These are phyloP conservation scores for Debaryomycetaceae sp. DNA, from an alignment of 1,139 yeast genomes.

Conservation along the genomic window DNA sequence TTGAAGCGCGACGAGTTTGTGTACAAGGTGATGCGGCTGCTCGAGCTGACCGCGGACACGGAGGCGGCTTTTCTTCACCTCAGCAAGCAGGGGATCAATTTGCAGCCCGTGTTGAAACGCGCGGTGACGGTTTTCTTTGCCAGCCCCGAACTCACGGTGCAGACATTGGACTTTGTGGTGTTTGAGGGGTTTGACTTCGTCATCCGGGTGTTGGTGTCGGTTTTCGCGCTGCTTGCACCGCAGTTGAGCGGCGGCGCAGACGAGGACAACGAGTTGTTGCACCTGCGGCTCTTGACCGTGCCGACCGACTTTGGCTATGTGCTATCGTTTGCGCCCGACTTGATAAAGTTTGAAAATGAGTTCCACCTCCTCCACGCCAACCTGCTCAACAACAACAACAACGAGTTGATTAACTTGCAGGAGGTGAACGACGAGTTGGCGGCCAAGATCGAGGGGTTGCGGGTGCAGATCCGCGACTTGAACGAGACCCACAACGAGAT, in stretches of 20 bases:
- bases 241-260: too few species aligned
- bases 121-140: conserved; percentile 22
- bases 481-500: conserved; percentile 38
- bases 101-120: conserved; percentile 22
- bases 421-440: conserved; percentile 35
- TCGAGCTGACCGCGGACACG: conserved; percentile 26
- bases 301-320: conserved; percentile 14
- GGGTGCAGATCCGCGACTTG: conserved; percentile 27
- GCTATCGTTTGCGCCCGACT: conserved; percentile 21
- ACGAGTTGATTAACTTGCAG: conserved; percentile 34
- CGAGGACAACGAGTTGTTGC: too few species aligned
- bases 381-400: conserved; percentile 34
- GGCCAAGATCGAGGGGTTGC: conserved; percentile 24
- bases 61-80: conserved; percentile 30
- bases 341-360: conserved; percentile 43
- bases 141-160: conserved; percentile 11
- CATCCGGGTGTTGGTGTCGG: conserved; percentile 24
- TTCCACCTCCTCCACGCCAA: conserved; percentile 39
- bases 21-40: conserved; percentile 33
- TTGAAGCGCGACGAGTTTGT: conserved; percentile 33
- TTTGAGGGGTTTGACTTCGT: conserved; percentile 41
- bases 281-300: too few species aligned
- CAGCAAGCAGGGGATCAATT: conserved; percentile 33
- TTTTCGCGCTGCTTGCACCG: conserved; percentile 18
- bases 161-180: conserved; percentile 32